Evolutionary conservation across 1,284 basidiomycete species (phyloP), one percentile per base, ranked within the genome.

Genomic region (Microbotryum scabiosae): DNA sequence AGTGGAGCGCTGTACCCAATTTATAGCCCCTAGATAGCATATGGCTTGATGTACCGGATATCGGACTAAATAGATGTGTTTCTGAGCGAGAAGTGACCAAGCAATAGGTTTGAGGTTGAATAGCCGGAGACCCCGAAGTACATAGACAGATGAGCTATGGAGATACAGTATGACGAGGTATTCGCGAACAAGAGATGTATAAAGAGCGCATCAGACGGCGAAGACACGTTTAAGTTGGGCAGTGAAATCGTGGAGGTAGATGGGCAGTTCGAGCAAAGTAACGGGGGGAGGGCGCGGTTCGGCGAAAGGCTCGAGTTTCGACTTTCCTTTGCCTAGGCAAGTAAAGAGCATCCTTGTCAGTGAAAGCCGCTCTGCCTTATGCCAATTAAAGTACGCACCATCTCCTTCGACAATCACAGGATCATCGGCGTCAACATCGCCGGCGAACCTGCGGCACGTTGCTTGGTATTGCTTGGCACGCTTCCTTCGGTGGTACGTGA

Each of bases 351-450:
- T 25, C 28, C 36, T 7, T 51, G 26, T 25, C 14, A 56, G 55
- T 28, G 14, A 41, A 41, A 12, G 14, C 16, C 14, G 54, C 30
- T 41, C 43, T 18, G 5, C 21, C 26, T 16, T 1, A 16, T 12
- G 21, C n/a, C 12, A 45, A 32, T 14, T 1, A 6, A 50, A 21
- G 26, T 0, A 5, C 43, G 55, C 32, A 25, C 67, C 67, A 45
- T 70, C 65, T 21, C 69, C 69, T 36, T 69, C 66, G 45, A 70
- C 65, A 26, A 66, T 56, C 26, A 71, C 57, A 14, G 70, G 67
- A 28, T 69, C 62, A 47, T 71, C 70, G 30, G 67, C 70, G 23
- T 59, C 64, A 26, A 55, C 56, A 32, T 59, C 61, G 23, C 54
- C 60, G 7, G 57, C 65, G 47, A 46, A 61, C 14, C 56, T 58